Base-by-base conservation (phyloP, 2,329 filamentous ascomycete genomes). In the Cyphellophora attinorum region DNA sequence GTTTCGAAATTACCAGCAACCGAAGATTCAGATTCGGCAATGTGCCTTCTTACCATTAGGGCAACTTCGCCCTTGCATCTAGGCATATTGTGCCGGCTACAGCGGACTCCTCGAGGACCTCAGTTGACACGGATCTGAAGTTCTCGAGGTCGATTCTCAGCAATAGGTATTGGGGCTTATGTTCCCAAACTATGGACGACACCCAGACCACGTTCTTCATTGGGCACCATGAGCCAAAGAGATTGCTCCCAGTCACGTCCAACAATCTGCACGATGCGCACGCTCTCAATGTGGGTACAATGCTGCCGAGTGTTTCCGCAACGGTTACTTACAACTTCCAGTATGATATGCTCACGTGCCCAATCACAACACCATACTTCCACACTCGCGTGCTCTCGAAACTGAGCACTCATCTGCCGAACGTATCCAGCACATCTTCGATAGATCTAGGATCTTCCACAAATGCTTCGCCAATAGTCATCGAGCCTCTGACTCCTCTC, bases 291-390 rank as follows among this genome's bases (percentile, higher is more conserved):
- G 69, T 73, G 53, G 44, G 58, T 34, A 35, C 40, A 39, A 14
- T 29, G 17, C 21, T 25, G 25, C n/a, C 29, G 12, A 27, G 19
- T 21, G 18, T 39, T 3, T 17, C 6, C 6, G 30, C 12, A 14
- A 6, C 15, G 12, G 27, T 31, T 33, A 35, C 44, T 51, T 31
- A 49, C 37, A 8, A 27, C 16, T 34, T 41, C n/a, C 49, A 76
- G 72, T 80, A 79, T 67, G 74, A 80, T 51, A 70, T 79, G 66
- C 58, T 79, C 41, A 78, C 75, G 2, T 68, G 67, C 15, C 70
- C 74, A 6, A 73, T 80, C 42, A 78, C 75, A 2, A 79, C 71
- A 12, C 51, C 67, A 17, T 59, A 67, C 46, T 79, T 79, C 50
- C 75, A 78, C 44, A 67, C 69, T 17, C 63, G 70, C 33, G 70